phyloP scores from a whole-genome alignment of 495 filamentous ascomycete species.

The Aspergillus conjunctus region DNA sequence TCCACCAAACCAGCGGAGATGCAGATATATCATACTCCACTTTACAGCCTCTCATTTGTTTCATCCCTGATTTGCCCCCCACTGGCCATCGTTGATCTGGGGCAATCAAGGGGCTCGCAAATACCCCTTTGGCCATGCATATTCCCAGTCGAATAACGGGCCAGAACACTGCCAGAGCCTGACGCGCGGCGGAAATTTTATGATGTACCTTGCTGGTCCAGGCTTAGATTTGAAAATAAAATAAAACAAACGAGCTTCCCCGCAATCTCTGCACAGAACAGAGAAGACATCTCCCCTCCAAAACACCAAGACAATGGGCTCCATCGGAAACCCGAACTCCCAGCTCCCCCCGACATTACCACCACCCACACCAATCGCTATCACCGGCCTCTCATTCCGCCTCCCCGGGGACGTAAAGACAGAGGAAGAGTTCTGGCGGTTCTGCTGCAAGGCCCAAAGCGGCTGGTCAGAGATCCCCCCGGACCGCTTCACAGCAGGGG shows the following conservation, averaged over 20 bases:
- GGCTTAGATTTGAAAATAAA: no score
- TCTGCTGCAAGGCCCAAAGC: conserved; percentile 4
- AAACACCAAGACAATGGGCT: neutral
- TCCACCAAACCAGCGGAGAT: no score
- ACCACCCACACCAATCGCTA: conserved; percentile 12
- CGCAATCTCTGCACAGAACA: no score
- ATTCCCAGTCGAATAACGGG: neutral
- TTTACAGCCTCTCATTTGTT: no score
- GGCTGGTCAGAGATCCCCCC: conserved; percentile 5
- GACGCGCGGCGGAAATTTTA: neutral
- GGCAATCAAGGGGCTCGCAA: neutral
- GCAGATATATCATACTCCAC: no score
- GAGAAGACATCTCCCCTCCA: no score
- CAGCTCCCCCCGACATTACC: neutral
- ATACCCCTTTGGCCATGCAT: neutral
- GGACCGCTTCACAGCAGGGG: conserved; percentile 2
- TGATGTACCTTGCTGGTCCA: neutral
- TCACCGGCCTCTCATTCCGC: conserved; percentile 21
- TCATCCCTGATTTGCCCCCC: no score
- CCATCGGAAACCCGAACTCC: neutral
- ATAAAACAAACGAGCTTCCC: no score
- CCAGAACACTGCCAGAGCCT: neutral
- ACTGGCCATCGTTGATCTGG: no score
- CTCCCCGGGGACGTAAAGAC: conserved; percentile 15
- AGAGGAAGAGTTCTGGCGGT: conserved; percentile 2